Conservation (phyloP, 306 rosid species). For the Prosopis cineraria region DNA sequence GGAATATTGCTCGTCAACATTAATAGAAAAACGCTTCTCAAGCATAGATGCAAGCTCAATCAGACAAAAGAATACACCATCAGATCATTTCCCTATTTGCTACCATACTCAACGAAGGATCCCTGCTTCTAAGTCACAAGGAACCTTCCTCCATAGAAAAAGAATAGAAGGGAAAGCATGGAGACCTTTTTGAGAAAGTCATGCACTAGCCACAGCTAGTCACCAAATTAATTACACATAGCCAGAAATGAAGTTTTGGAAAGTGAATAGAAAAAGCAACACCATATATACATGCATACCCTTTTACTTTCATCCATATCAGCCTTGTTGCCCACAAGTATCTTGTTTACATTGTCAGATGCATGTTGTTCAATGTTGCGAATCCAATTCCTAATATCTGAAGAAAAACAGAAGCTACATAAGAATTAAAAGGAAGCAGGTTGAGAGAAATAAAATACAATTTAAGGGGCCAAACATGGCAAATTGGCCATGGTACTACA, state of each 20-base stretch:
- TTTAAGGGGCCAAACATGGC: slow-evolving; percentile 11
- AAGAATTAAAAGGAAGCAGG: slow-evolving; percentile 12
- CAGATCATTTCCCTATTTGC: background rate
- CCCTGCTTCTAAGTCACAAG: background rate
- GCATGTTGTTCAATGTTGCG: slow-evolving; percentile 89
- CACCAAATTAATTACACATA: background rate
- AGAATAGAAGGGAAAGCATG: background rate
- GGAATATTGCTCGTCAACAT: background rate
- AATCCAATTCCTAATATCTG: slow-evolving; percentile 89
- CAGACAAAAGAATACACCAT: background rate
- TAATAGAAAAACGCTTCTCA: background rate
- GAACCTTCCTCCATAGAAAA: background rate
- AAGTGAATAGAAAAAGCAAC: slow-evolving; percentile 12
- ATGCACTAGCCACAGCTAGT: background rate
- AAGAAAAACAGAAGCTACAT: slow-evolving; percentile 23
- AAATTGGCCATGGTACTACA: no score
- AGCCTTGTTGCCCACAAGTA: slow-evolving; percentile 86
- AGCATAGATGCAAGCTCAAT: background rate
- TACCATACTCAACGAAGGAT: background rate
- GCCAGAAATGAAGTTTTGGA: slow-evolving; percentile 19
- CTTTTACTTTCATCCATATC: slow-evolving; percentile 90
- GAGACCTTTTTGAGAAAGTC: background rate
- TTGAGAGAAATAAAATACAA: slow-evolving; percentile 13
- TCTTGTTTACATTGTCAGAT: slow-evolving; percentile 79
- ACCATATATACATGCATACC: slow-evolving; percentile 44